These are phyloP conservation scores for Pichia scutulata DNA, from an alignment of 805 yeast species.

Conservation along the genomic window DNA sequence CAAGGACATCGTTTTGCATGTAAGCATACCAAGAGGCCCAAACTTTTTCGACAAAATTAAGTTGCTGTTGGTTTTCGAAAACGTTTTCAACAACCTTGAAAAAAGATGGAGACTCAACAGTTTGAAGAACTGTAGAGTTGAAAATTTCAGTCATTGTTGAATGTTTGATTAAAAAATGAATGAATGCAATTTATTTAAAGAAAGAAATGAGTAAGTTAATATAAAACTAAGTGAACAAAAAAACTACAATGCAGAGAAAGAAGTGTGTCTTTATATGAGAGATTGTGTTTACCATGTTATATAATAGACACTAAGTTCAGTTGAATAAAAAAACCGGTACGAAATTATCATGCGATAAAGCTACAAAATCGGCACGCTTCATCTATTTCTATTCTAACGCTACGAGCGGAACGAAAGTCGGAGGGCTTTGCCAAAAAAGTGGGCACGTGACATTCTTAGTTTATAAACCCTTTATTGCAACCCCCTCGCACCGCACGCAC, in stretches of 20 bases:
- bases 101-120: slow-evolving; percentile 23
- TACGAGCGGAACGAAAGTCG: not conserved
- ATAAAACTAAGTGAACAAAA: slow-evolving; percentile 8
- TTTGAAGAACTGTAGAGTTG: slow-evolving; percentile 24
- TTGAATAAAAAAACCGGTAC: not conserved
- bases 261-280: not conserved
- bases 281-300: not conserved
- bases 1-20: slow-evolving; percentile 46
- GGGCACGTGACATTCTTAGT: not conserved
- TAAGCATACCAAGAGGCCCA: slow-evolving; percentile 54
- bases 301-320: not conserved
- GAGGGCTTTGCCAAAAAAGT: no score
- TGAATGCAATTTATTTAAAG: not conserved
- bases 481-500: not conserved
- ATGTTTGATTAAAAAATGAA: not conserved
- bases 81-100: slow-evolving; percentile 31
- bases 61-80: slow-evolving; percentile 32
- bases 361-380: not conserved
- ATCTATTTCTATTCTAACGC: not conserved
- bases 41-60: slow-evolving; percentile 36
- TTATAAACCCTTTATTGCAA: not conserved
- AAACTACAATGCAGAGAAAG: not conserved
- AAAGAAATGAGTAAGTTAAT: no score
- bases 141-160: slow-evolving; percentile 23
- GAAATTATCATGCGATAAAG: not conserved